These are phyloP conservation scores for Chimonanthus praecox DNA, from an alignment of 164 flowering plant genomes.

Conservation along the genomic window DNA sequence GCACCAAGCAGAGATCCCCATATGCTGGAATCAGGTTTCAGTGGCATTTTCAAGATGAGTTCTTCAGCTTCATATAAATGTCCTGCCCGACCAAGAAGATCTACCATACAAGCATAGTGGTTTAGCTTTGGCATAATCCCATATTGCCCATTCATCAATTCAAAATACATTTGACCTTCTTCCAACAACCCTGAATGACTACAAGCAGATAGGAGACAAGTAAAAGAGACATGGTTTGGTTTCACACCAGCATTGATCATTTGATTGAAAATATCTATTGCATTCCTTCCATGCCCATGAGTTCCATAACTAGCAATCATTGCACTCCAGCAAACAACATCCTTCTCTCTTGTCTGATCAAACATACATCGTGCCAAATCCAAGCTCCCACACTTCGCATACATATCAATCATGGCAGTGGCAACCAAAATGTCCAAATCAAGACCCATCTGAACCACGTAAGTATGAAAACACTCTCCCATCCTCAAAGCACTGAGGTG, in stretches of 20 bases:
- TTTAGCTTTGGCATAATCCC: constrained; percentile 10
- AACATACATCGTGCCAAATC: constrained; percentile 13
- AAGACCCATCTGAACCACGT: constrained; percentile 10
- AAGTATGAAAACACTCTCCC: constrained; percentile 15
- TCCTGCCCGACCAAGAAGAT: constrained; percentile 15
- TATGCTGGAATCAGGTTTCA: constrained; percentile 14
- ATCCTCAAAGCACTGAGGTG: constrained; percentile 14
- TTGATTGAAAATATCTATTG: constrained; percentile 5
- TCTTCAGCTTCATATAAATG: constrained; percentile 13
- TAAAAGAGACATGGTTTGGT: constrained; percentile 14
- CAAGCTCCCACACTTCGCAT: constrained; percentile 15
- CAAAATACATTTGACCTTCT: constrained; percentile 14
- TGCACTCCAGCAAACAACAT: constrained; percentile 15
- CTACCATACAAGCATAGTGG: constrained; percentile 21
- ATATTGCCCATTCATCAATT: constrained; percentile 9
- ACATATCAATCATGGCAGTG: constrained; percentile 17
- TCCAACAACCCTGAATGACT: constrained; percentile 17
- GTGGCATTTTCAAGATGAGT: constrained; percentile 12
- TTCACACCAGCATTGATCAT: constrained; percentile 14
- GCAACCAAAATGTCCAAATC: constrained; percentile 10
- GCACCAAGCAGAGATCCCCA: constrained; percentile 17
- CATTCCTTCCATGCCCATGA: constrained; percentile 15
- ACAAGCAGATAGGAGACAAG: constrained; percentile 16
- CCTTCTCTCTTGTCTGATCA: constrained; percentile 11
- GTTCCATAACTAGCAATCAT: constrained; percentile 13